Base-by-base conservation (phyloP, 176 grass and related monocot genomes). In the Raddia guianensis region DNA sequence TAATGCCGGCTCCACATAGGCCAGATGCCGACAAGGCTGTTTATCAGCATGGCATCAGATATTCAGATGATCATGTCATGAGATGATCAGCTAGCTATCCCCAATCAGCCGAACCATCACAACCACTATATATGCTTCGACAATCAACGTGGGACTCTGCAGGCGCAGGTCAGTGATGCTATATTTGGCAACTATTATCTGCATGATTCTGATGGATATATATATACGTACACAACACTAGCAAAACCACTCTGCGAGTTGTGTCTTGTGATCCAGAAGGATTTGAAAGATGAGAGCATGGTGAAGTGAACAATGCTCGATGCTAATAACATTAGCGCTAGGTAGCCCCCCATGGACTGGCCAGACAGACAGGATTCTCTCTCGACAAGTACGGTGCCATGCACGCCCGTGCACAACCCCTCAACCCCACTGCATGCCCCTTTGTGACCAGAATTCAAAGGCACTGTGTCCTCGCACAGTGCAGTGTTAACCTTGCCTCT, bases 151-250 rank as follows among this genome's bases (percentile, higher is more conserved):
- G 82, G 48, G 62, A 47, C 71, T 76, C 66, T 77, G 82, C 82
- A 76, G 82, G 65, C 34, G 48, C 70, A 58, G 77, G 72, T 21
- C 72, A 85, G 72, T 89, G 72, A 81, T 77, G 67, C 82, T 89
- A 89, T 89, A 85, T 89, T 85, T 89, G 87, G 82, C 58, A 89
- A 85, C 87, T 85, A 89, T 89, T 89, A 85, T 82, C 66, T 85
- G 83, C 87, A 67, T 85, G 73, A 77, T 40, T 40, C 37, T 40
- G 37, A 40, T 40, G 3, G 37, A 40, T 40, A 40, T 40, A 40
- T 40, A 40, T 40, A 40, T 2, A 40, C 37, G 4, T 72, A 52
- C 77, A 81, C 55, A 64, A 77, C 87, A 72, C 83, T 13, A 81
- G 74, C 72, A 82, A 76, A 89, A 57, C 71, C 68, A 70, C 16